Evolutionary conservation across 1,139 yeast species (phyloP), one percentile per base, ranked within the genome.

Genomic region (Candida neerlandica): DNA sequence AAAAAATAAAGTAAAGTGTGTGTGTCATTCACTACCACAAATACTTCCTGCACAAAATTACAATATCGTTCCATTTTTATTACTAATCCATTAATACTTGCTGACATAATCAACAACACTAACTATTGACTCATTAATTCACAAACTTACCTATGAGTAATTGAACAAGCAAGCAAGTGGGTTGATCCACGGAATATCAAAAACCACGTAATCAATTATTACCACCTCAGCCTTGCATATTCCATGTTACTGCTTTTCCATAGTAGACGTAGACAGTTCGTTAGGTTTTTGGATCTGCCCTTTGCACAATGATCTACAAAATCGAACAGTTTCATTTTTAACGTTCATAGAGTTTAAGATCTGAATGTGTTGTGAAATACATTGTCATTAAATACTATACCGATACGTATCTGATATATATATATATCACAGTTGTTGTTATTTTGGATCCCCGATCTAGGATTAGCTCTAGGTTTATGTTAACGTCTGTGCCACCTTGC

Each of bases 341-440:
- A 37, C 41, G 29, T 19, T 21, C 11, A 12, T 37, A 37, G 41
- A 37, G 41, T 37, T 23, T 37, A 23, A 21, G 41, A 37, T 37
- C 41, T 37, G 29, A 37, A 37, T 37, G 41, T 37, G 2, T 23
- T 37, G 11, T 11, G 21, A 12, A 18, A 18, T 18, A 37, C 41
- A 37, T 10, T 18, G 26, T 35, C 27, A 23, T 3, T 23, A 23
- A 23, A 23, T 4, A 23, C 27, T 23, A 23, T 5, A 4, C 2
- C 7, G 4, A 23, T 10, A 23, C 27, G 27, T 23, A 23, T n/a
- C n/a, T n/a, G n/a, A n/a, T 23, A 23, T 10, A 7, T 7, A 6
- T 21, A 23, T 23, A 23, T 33, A 18, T 33, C 10, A 14, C 18
- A n/a, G 10, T 33, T 5, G 11, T 33, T 33, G 6, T 33, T n/a